These are phyloP conservation scores for Tetrahymena thermophila DNA, from an alignment of 73 alveolate species.

Conservation along the genomic window DNA sequence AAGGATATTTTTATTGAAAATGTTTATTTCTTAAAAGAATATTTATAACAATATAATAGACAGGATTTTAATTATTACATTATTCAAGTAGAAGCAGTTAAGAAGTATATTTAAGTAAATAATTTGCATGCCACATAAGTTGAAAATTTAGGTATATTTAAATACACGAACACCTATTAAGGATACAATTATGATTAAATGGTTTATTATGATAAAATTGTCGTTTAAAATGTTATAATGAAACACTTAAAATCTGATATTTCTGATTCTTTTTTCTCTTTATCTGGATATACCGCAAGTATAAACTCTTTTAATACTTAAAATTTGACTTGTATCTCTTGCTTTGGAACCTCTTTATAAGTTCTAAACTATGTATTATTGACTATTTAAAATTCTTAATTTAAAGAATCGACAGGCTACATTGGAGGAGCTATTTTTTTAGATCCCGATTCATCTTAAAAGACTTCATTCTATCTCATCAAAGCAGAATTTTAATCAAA, in stretches of 20 bases:
- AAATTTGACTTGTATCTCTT: neutral
- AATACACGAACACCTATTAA: neutral
- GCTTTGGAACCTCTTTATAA: neutral
- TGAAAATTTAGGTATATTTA: neutral
- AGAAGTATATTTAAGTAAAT: neutral
- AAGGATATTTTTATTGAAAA: neutral
- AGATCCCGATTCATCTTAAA: neutral
- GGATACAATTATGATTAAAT: neutral
- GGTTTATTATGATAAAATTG: neutral
- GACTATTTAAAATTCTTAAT: neutral
- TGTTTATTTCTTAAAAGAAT: neutral
- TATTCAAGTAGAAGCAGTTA: neutral
- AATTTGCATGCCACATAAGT: neutral
- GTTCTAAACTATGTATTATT: neutral
- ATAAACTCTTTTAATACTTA: neutral
- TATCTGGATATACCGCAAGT: neutral
- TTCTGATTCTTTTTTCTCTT: neutral
- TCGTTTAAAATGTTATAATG: neutral
- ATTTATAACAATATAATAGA: no score
- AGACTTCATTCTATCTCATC: neutral
- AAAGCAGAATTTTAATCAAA: neutral
- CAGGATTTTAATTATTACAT: neutral
- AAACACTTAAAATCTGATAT: neutral
- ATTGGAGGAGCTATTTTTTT: neutral
- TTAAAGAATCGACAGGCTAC: neutral